These are phyloP conservation scores for Pouteria campechiana DNA, from an alignment of 179 eudicot species.

Conservation along the genomic window DNA sequence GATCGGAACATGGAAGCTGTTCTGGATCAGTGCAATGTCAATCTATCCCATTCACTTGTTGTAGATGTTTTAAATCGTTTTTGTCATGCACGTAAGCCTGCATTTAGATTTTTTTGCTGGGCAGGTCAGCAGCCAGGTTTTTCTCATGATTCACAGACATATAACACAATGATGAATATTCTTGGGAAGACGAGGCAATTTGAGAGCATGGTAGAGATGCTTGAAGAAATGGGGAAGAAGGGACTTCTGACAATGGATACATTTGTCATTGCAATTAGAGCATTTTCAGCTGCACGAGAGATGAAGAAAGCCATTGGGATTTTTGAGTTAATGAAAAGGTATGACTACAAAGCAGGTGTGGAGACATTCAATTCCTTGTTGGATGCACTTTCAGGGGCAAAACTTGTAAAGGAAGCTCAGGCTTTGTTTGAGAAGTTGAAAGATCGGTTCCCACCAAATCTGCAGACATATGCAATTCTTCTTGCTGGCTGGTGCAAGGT, in stretches of 20 bases:
- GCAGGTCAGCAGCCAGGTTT: constrained; percentile 49
- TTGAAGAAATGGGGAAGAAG: constrained; percentile 79
- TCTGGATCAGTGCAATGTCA: constrained; percentile 60
- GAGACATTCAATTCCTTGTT: constrained; percentile 69
- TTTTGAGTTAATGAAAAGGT: constrained; percentile 76
- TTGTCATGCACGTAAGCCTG: constrained; percentile 73
- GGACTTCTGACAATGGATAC: constrained; percentile 58
- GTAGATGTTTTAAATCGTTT: constrained; percentile 61
- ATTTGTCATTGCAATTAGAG: constrained; percentile 54
- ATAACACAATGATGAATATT: constrained; percentile 58
- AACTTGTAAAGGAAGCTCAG: constrained; percentile 83
- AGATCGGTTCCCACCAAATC: constrained; percentile 49
- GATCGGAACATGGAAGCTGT: constrained; percentile 93
- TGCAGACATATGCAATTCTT: constrained; percentile 54
- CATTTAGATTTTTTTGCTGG: constrained; percentile 88
- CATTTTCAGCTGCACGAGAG: constrained; percentile 67
- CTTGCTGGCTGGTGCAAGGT: constrained; percentile 75
- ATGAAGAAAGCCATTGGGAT: constrained; percentile 76
- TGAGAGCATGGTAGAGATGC: constrained; percentile 71
- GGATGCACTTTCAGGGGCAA: constrained; percentile 55
- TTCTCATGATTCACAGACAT: constrained; percentile 58
- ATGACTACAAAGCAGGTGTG: constrained; percentile 47
- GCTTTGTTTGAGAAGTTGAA: constrained; percentile 50
- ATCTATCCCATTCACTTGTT: constrained; percentile 58
- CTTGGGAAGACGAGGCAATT: constrained; percentile 80